Conservation (phyloP, 306 rosid species). For the Inga leiocalycina region DNA sequence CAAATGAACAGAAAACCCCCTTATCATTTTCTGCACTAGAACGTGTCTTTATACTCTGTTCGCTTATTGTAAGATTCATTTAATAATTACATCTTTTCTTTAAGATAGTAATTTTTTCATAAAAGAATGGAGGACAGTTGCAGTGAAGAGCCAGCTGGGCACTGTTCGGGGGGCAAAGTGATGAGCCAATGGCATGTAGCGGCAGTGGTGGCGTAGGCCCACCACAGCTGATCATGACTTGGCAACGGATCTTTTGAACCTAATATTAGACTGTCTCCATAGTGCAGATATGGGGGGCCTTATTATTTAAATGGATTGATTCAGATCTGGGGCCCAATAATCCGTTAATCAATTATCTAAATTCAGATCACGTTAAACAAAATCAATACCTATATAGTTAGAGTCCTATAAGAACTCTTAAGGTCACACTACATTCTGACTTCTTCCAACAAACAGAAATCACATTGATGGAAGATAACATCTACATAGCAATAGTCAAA, state of each 20-base stretch:
- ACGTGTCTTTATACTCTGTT: no score
- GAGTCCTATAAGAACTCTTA: neutral
- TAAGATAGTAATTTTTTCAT: no score
- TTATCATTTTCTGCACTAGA: no score
- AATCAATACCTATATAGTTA: neutral
- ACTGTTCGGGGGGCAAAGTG: neutral
- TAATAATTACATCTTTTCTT: no score
- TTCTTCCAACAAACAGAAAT: neutral
- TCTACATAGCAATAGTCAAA: neutral
- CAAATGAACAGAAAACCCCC: no score
- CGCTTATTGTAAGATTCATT: no score
- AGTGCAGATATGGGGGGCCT: conserved; percentile 17
- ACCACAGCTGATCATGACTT: conserved; percentile 11
- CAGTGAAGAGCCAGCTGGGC: neutral
- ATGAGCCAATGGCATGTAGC: neutral
- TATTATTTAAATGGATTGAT: neutral
- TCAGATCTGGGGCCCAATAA: conserved; percentile 8
- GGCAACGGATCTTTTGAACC: conserved; percentile 31
- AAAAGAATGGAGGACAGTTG: neutral
- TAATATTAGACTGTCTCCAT: conserved; percentile 6
- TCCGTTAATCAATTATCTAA: neutral
- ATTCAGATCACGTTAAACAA: neutral
- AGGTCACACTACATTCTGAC: neutral
- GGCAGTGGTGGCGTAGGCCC: conserved; percentile 32
- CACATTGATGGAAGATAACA: neutral